phyloP scores from a whole-genome alignment of 2,329 filamentous ascomycete genomes.

The Metarhizium rileyi region DNA sequence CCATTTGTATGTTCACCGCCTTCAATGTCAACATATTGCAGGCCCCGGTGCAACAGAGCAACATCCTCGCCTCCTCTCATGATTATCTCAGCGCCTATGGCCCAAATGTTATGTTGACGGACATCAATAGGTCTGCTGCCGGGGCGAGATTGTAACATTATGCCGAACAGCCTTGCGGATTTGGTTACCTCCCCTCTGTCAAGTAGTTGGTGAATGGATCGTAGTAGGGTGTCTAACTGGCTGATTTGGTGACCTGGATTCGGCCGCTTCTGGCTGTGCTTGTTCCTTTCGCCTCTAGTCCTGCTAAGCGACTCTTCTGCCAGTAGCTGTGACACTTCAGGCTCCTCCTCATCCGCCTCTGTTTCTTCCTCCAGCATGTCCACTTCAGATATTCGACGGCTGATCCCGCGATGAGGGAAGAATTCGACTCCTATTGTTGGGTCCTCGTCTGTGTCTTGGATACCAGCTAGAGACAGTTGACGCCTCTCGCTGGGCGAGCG shows the following conservation, averaged over 20 bases:
- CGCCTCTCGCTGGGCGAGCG: constrained; percentile 40
- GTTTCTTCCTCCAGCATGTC: constrained; percentile 39
- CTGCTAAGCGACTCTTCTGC: not conserved
- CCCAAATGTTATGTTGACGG: constrained; percentile 63
- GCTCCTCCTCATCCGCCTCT: not conserved
- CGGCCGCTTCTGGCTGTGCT: constrained; percentile 6
- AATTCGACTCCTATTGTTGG: constrained; percentile 27
- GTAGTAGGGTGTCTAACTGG: constrained; percentile 58
- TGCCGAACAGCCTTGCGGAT: constrained; percentile 64
- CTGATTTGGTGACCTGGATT: constrained; percentile 15
- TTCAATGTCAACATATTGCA: not conserved
- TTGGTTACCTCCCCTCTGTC: constrained; percentile 59
- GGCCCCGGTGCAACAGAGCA: not conserved
- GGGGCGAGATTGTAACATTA: constrained; percentile 52
- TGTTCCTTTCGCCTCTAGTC: not conserved
- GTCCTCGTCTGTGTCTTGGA: constrained; percentile 36
- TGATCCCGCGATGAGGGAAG: constrained; percentile 41
- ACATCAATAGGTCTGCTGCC: constrained; percentile 48
- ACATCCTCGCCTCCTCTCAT: constrained; percentile 46
- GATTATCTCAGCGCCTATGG: constrained; percentile 74
- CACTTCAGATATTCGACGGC: not conserved
- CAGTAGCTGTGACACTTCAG: not conserved
- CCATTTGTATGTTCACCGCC: not conserved
- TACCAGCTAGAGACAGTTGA: constrained; percentile 45
- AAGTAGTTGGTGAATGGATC: constrained; percentile 64